Conservation (phyloP, 257 asterid species). For the Plantago ovata region DNA sequence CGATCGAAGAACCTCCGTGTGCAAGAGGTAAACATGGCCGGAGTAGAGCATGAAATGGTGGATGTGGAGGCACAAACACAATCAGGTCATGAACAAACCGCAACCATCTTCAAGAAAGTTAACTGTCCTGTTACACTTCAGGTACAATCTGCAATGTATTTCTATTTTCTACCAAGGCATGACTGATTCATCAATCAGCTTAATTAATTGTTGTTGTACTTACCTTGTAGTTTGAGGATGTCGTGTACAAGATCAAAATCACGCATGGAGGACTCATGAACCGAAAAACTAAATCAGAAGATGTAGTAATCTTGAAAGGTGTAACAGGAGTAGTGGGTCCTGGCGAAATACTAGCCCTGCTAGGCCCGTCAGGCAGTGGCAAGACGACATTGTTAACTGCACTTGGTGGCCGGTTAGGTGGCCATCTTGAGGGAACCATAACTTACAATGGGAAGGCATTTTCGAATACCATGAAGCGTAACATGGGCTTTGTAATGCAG, state of each 20-base stretch:
- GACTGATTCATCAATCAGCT: too few species aligned
- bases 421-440: conserved; percentile 43
- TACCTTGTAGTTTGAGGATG: conserved; percentile 53
- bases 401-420: conserved; percentile 60
- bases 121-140: conserved; percentile 33
- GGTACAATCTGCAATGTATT: conserved; percentile 2
- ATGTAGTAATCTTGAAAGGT: conserved; percentile 58
- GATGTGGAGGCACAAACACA: conserved; percentile 25
- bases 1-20: background rate
- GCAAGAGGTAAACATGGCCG: conserved; percentile 7
- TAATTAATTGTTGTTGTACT: too few species aligned
- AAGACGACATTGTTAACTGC: conserved; percentile 78
- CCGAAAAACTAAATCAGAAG: conserved; percentile 29
- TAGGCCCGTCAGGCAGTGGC: conserved; percentile 95
- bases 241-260: conserved; percentile 44
- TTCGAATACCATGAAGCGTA: conserved; percentile 51
- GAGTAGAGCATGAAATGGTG: conserved; percentile 21
- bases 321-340: conserved; percentile 56
- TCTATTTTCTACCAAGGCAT: too few species aligned
- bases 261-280: conserved; percentile 24
- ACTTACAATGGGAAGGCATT: conserved; percentile 60
- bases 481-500: conserved; percentile 84
- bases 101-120: conserved; percentile 24
- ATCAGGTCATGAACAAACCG: background rate
- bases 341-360: conserved; percentile 78